Conservation (phyloP, 1,284 basidiomycete species). For the Mycena sp. region DNA sequence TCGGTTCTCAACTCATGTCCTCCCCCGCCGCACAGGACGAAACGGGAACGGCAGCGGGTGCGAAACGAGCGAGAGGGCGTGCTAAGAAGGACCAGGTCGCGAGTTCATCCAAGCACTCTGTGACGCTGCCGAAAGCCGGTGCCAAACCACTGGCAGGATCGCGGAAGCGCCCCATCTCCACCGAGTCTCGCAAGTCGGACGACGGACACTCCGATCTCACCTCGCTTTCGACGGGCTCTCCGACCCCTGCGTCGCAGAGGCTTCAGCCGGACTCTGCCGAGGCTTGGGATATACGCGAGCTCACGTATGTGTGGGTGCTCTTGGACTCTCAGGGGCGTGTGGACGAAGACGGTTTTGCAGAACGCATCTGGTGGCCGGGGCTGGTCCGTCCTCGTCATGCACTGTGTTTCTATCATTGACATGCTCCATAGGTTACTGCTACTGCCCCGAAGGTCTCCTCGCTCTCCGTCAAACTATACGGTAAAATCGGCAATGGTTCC, state of each 20-base stretch:
- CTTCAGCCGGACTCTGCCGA: background rate
- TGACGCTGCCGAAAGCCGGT: background rate
- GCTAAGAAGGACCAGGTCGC: background rate
- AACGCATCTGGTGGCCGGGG: slow-evolving; percentile 61
- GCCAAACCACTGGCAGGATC: background rate
- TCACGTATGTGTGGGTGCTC: slow-evolving; percentile 50
- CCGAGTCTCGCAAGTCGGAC: slow-evolving; percentile 16
- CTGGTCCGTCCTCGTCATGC: slow-evolving; percentile 44
- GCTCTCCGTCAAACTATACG: slow-evolving; percentile 34
- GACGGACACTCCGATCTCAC: slow-evolving; percentile 16
- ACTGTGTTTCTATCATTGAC: background rate
- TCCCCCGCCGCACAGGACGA: slow-evolving; percentile 12
- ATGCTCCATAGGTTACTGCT: background rate
- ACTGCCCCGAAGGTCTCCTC: slow-evolving; percentile 1
- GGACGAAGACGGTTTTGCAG: slow-evolving; percentile 33
- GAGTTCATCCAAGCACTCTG: background rate
- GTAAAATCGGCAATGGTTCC: background rate
- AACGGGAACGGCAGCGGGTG: background rate
- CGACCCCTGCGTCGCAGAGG: background rate
- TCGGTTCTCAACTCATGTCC: slow-evolving; percentile 25
- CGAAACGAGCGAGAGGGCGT: background rate
- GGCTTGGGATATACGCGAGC: background rate
- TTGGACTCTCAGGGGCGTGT: slow-evolving; percentile 45
- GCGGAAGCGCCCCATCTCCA: slow-evolving; percentile 13
- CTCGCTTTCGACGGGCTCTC: background rate